Evolutionary conservation across 2,329 filamentous ascomycete species (phyloP).

Genomic region (Moelleriella libera): DNA sequence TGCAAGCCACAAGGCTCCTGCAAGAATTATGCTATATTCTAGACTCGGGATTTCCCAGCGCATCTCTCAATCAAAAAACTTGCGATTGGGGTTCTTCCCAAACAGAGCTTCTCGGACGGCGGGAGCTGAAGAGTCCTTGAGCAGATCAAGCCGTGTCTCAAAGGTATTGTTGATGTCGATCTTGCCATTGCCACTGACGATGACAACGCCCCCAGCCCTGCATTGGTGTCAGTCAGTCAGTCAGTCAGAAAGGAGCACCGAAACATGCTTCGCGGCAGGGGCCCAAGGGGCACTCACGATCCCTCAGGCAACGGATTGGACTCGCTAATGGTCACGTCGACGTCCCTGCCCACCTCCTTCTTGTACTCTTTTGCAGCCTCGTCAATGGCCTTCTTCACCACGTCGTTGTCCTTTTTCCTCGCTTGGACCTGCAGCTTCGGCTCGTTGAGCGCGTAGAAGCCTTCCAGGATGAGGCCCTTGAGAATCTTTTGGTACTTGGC

Average conservation of each 20-base stretch:
- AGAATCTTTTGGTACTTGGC: slow-evolving; percentile 62
- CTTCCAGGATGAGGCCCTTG: slow-evolving; percentile 75
- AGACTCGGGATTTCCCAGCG: background rate
- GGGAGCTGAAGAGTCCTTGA: slow-evolving; percentile 75
- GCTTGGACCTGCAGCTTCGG: slow-evolving; percentile 59
- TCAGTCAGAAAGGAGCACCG: background rate
- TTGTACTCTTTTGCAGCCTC: slow-evolving; percentile 74
- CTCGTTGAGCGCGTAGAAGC: slow-evolving; percentile 79
- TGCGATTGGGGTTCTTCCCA: slow-evolving; percentile 88
- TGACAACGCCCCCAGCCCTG: slow-evolving; percentile 70
- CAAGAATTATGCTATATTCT: too few relatives aligned
- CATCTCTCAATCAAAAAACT: slow-evolving; percentile 70
- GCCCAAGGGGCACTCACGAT: slow-evolving; percentile 48
- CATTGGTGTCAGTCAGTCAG: background rate
- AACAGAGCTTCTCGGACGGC: slow-evolving; percentile 77
- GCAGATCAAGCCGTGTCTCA: slow-evolving; percentile 73
- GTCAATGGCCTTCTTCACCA: slow-evolving; percentile 65
- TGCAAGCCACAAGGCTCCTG: too few relatives aligned
- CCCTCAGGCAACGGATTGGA: slow-evolving; percentile 64
- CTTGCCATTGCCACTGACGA: slow-evolving; percentile 75
- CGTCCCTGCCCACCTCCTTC: slow-evolving; percentile 56
- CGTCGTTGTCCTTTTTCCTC: slow-evolving; percentile 63
- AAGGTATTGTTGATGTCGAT: slow-evolving; percentile 99
- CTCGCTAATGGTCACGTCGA: slow-evolving; percentile 62
- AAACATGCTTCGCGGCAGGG: background rate